A percentile compares a stretch with the other conserved stretches of the same genome.
Conservation (phyloP, 331 rosid genomes). For the Stylosanthes scabra region DNA sequence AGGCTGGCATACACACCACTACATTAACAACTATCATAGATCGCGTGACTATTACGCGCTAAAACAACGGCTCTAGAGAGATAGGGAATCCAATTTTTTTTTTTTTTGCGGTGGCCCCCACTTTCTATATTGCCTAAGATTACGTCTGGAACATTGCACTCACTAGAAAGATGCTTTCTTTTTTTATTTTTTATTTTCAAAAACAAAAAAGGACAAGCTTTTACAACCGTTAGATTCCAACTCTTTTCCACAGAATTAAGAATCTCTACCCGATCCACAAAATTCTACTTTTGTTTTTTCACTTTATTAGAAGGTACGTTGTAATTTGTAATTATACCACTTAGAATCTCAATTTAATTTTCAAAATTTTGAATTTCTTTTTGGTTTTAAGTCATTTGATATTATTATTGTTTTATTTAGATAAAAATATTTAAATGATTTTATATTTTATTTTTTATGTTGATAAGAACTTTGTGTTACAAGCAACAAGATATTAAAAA, state of each 20-base stretch:
- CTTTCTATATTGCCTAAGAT: slow-evolving; percentile 52
- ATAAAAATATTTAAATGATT: too few relatives aligned
- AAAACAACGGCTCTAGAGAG: slow-evolving; percentile 47
- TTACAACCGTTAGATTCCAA: slow-evolving; percentile 76
- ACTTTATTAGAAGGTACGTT: too few relatives aligned
- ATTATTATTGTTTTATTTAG: too few relatives aligned
- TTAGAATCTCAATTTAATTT: too few relatives aligned
- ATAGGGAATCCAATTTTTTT: slow-evolving; percentile 60
- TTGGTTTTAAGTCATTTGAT: too few relatives aligned
- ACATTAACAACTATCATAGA: background rate
- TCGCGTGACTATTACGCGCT: slow-evolving; percentile 39
- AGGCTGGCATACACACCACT: slow-evolving; percentile 28
- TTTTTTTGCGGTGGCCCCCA: slow-evolving; percentile 49
- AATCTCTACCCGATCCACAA: slow-evolving; percentile 60
- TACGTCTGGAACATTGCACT: slow-evolving; percentile 49
- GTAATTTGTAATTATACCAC: too few relatives aligned
- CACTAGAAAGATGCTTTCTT: slow-evolving; percentile 58
- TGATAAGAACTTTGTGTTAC: too few relatives aligned
- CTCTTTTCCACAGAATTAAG: slow-evolving; percentile 58
- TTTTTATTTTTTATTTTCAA: slow-evolving; percentile 6
- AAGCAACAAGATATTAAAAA: too few relatives aligned
- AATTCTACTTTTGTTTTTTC: slow-evolving; percentile 31
- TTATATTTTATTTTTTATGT: too few relatives aligned
- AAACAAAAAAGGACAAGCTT: slow-evolving; percentile 48
- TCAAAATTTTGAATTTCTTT: too few relatives aligned